Conservation (phyloP, 108 stramenopile genomes). For the Pseudonitzschia multiseries region DNA sequence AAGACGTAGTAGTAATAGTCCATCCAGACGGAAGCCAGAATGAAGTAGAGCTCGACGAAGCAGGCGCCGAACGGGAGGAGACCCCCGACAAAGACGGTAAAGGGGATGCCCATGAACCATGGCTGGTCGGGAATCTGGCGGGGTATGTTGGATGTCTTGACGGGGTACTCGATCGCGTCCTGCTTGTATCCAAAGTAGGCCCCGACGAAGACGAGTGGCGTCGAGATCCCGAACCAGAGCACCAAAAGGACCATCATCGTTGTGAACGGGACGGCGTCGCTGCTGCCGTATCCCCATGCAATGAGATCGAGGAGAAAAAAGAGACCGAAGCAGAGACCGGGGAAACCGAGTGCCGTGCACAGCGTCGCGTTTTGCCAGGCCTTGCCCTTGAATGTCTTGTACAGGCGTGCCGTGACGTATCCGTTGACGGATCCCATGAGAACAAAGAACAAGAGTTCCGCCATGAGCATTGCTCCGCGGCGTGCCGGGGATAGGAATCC, state of each 20-base stretch:
- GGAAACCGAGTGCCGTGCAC: constrained; percentile 88
- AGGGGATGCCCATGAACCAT: constrained; percentile 88
- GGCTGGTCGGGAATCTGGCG: constrained; percentile 94
- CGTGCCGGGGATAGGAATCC: constrained; percentile 96
- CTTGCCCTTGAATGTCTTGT: constrained; percentile 98
- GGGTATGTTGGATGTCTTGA: constrained; percentile 88
- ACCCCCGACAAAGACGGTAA: constrained; percentile 91
- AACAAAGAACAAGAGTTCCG: constrained; percentile 95
- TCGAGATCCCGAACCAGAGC: constrained; percentile 95
- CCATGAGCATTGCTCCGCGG: constrained; percentile 95
- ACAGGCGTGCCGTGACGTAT: constrained; percentile 89
- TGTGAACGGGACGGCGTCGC: constrained; percentile 92
- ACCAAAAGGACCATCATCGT: constrained; percentile 88
- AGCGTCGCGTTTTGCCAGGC: constrained; percentile 92
- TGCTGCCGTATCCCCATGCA: constrained; percentile 66
- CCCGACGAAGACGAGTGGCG: constrained; percentile 95
- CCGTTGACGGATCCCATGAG: constrained; percentile 93
- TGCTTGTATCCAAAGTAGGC: constrained; percentile 98
- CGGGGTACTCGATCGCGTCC: constrained; percentile 93
- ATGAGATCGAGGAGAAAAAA: constrained; percentile 91
- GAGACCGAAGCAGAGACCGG: constrained; percentile 79
- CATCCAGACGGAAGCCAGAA: constrained; percentile 93
- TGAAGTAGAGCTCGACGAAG: constrained; percentile 98
- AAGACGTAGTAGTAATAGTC: constrained; percentile 99
- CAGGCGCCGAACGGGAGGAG: constrained; percentile 97